These are phyloP conservation scores for Tricholoma saponaceum DNA, from an alignment of 768 basidiomycete species.

Conservation along the genomic window DNA sequence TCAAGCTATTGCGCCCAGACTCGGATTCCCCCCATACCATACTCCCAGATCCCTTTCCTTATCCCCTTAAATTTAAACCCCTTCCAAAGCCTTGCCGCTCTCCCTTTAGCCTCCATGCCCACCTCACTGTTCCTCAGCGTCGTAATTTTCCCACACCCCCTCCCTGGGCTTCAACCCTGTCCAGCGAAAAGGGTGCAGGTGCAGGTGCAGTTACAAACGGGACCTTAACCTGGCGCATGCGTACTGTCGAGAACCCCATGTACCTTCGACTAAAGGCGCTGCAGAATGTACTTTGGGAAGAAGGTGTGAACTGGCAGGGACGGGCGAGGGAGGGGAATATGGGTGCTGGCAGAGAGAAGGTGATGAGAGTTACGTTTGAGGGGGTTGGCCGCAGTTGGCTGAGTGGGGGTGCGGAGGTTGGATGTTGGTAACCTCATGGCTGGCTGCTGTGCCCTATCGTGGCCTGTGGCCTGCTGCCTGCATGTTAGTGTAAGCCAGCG, in stretches of 20 bases:
- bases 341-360: slow-evolving; percentile 53
- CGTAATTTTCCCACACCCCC: not conserved
- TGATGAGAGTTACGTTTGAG: slow-evolving; percentile 58
- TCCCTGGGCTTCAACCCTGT: not conserved
- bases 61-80: slow-evolving; percentile 30
- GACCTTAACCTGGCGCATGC: slow-evolving; percentile 35
- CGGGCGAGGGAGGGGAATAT: slow-evolving; percentile 44
- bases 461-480: not conserved
- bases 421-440: not conserved
- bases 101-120: slow-evolving; percentile 30
- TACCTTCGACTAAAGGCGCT: slow-evolving; percentile 58
- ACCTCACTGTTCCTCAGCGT: not conserved
- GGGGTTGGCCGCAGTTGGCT: slow-evolving; percentile 55
- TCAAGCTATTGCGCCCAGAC: not conserved
- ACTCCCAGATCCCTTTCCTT: slow-evolving; percentile 30
- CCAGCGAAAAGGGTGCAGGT: not conserved
- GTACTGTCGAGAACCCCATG: slow-evolving; percentile 59
- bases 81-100: slow-evolving; percentile 39
- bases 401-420: slow-evolving; percentile 14
- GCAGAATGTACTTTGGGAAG: slow-evolving; percentile 46
- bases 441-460: not conserved
- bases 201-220: not conserved
- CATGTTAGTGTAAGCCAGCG: not conserved
- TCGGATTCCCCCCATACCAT: slow-evolving; percentile 20
- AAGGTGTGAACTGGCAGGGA: slow-evolving; percentile 45